Evolutionary conservation across 1,284 basidiomycete species (phyloP), one percentile per base, ranked within the genome.

Genomic region (Cutaneotrichosporon cutaneum): DNA sequence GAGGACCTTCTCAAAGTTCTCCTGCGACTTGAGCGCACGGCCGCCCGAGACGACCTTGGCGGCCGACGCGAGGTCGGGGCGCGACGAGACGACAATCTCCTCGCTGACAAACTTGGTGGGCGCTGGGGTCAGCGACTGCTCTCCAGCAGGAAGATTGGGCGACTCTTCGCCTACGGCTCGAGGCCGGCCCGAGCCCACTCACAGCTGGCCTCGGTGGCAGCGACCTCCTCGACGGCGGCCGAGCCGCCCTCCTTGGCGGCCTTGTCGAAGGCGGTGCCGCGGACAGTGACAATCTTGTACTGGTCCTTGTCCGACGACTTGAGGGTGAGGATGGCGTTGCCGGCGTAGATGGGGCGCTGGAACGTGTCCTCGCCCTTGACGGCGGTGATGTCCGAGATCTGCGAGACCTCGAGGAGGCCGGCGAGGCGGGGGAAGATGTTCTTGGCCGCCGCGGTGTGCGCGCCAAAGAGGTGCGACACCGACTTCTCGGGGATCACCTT

Each of bases 281-380:
- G 88, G 47, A 99, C 91, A 30, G 96, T 98, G 81, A 99, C 90
- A 76, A 99, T 87, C 79, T 97, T 98, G 82, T 95, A 82, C 55
- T 85, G 84, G 76, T 79, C 78, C 64, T 75, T 79, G 35, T 85
- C 83, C 1, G 87, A 83, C 5, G 90, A 90, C 69, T 89, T 88
- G 70, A 99, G 88, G 52, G 94, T 97, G 35, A 94, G 86, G 67
- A 99, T 92, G 53, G 96, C 96, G 78, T 99, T 99, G 55, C 96
- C 96, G 55, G 96, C 96, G 75, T 99, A 99, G 77, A 99, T 96
- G 51, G 93, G 94, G 51, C 95, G 90, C 10, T 90, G 86, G 80
- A 96, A 98, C 5, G 86, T 85, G 75, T 88, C 87, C 55, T 87
- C 86, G 2, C 85, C 76, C 72, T 96, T 88, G 72, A 98, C 88